Evolutionary conservation across 2,329 filamentous ascomycete genomes (phyloP), one percentile per base, ranked within the genome.

Genomic region (Blastomyces gilchristii): DNA sequence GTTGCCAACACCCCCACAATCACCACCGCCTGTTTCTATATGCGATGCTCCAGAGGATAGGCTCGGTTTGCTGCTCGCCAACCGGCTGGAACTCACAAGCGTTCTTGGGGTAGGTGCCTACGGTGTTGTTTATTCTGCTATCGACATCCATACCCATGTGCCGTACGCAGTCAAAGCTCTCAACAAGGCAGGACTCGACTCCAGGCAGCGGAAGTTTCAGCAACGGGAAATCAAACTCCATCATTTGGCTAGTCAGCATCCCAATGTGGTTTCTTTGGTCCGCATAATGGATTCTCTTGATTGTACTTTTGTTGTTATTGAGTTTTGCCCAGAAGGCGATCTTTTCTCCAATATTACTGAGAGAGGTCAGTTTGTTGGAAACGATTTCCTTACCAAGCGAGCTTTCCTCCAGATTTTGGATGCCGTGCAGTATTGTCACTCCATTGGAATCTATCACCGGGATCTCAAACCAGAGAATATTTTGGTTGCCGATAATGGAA

Each of bases 391-490:
- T 74, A 89, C 89, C 81, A 91, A 88, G 80, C 85, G 85, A 68
- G 88, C 91, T 63, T 97, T 97, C 76, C 85, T 97, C 67, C 94
- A 99, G 78, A 90, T 99, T 72, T 78, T 99, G 83, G 90, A 97
- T 82, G 94, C 94, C 76, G 93, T 97, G 68, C 89, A 94, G 74
- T 90, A 92, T 79, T 97, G 94, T 83, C 94, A 99, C 78, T 86
- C 85, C 69, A 80, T 91, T 71, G 91, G 92, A 72, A 96, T 99
- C 74, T 99, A 96, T 82, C 94, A 99, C 78, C 84, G 94, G 77
- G 94, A 99, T 76, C 82, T 99, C 66, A 99, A 99, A 83, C 94
- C 94, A 64, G 94, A 99, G 81, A 99, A 99, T 77, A 91, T 99
- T 68, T 81, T 99, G 73, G 93, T 99, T 63, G 89, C 89, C 70